Base-by-base conservation (phyloP, 345 rosid species). In the Turnera subulata region DNA sequence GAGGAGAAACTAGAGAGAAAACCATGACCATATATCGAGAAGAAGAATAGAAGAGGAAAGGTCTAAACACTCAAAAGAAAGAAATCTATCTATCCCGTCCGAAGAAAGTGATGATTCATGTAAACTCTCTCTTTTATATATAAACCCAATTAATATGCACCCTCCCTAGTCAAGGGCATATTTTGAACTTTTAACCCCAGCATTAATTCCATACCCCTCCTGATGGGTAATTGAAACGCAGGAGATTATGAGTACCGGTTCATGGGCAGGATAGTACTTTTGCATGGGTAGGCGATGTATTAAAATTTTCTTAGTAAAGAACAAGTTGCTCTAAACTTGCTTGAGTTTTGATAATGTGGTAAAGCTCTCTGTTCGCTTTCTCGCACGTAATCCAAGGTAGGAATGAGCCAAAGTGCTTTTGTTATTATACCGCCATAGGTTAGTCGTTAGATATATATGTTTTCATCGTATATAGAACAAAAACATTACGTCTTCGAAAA, bases 71-170 rank as follows among this genome's bases (percentile, higher is more conserved):
- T 46, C 4, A 55, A 58, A 47, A 56, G 53, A 66, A 52, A 20
- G 29, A 63, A 56, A 57, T 67, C 35, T n/a, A n/a, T n/a, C n/a
- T n/a, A 61, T 61, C 53, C 42, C 49, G 55, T 40, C 16, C 63
- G 54, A 52, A 48, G 54, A 43, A 64, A 46, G 64, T 49, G 56
- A 58, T 55, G 62, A 71, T 65, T 73, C 70, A 74, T 78, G 71
- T 56, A 64, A 55, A 42, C 15, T 45, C n/a, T 10, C 37, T 13
- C 19, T 50, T 32, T 59, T 46, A 50, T 22, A 19, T 16, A 50
- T n/a, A n/a, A n/a, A n/a, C n/a, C n/a, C 29, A 8, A 55, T 50
- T 50, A 49, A 26, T 56, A 62, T 62, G 68, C 63, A 50, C 54
- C 58, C 32, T 12, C 9, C 47, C 25, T 38, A 13, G 38, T 26